A percentile compares a stretch with the other conserved stretches of the same genome.
phyloP scores from a whole-genome alignment of 2,329 filamentous ascomycete genomes.

The Pseudopithomyces maydicus region DNA sequence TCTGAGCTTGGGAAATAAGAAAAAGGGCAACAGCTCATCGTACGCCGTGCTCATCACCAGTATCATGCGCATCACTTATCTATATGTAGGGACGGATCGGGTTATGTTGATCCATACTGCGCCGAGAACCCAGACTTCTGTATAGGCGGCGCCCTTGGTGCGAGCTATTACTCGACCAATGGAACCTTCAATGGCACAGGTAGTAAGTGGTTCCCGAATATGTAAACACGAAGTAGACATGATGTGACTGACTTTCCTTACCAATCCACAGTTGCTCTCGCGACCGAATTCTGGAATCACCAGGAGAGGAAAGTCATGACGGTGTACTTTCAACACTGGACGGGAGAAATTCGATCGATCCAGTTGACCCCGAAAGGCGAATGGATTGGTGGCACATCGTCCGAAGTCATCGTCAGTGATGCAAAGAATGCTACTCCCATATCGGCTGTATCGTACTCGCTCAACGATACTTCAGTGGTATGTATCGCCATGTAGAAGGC shows the following conservation, averaged over 20 bases:
- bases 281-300: slow-evolving; percentile 49
- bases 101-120: slow-evolving; percentile 28
- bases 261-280: slow-evolving; percentile 42
- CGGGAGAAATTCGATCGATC: slow-evolving; percentile 50
- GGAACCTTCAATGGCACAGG: slow-evolving; percentile 55
- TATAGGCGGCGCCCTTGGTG: slow-evolving; percentile 47
- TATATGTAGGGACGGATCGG: slow-evolving; percentile 6
- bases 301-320: slow-evolving; percentile 48
- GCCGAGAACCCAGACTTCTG: slow-evolving; percentile 32
- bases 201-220: slow-evolving; percentile 8
- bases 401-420: slow-evolving; percentile 47
- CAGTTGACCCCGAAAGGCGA: slow-evolving; percentile 42
- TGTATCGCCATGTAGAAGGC: slow-evolving; percentile 1
- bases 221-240: too few species aligned
- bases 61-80: not conserved
- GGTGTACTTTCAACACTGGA: slow-evolving; percentile 53
- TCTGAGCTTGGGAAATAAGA: slow-evolving; percentile 36
- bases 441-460: slow-evolving; percentile 48
- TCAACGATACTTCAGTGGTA: slow-evolving; percentile 44
- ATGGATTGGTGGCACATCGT: slow-evolving; percentile 48
- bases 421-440: slow-evolving; percentile 52
- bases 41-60: not conserved
- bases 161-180: slow-evolving; percentile 44
- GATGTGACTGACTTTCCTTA: too few species aligned
- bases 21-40: slow-evolving; percentile 21